These are phyloP conservation scores for Straminergon stramineum DNA, from an alignment of 225 moss, liverwort and hornwort genomes.

Conservation along the genomic window DNA sequence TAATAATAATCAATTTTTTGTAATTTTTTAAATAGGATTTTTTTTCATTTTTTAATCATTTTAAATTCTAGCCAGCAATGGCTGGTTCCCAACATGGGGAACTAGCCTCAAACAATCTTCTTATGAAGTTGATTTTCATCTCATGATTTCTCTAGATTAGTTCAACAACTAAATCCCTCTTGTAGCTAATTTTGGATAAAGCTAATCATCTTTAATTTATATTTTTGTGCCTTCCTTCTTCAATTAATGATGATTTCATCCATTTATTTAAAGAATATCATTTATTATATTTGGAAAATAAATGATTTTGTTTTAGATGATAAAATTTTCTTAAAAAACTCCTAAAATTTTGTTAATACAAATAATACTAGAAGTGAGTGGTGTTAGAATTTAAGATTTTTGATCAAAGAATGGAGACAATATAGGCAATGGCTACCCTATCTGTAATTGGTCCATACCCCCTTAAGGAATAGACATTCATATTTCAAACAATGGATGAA, in stretches of 20 bases:
- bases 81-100: too few species aligned
- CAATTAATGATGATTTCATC: not conserved
- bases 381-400: not conserved
- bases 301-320: not conserved
- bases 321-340: not conserved
- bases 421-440: not conserved
- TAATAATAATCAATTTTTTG: too few species aligned
- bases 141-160: accelerated
- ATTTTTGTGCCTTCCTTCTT: accelerated
- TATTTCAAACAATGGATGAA: not conserved
- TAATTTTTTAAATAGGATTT: too few species aligned
- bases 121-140: too few species aligned
- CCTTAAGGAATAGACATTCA: accelerated
- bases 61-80: too few species aligned
- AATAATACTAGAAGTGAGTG: accelerated
- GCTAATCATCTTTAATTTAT: not conserved
- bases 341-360: not conserved
- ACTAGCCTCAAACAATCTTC: too few species aligned
- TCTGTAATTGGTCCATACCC: accelerated
- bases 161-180: not conserved
- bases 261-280: not conserved
- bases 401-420: not conserved
- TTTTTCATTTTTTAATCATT: too few species aligned
- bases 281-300: not conserved
- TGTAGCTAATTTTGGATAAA: not conserved